Evolutionary conservation across 2,329 filamentous ascomycete species (phyloP).

Genomic region (Hymenoscyphus repandus): DNA sequence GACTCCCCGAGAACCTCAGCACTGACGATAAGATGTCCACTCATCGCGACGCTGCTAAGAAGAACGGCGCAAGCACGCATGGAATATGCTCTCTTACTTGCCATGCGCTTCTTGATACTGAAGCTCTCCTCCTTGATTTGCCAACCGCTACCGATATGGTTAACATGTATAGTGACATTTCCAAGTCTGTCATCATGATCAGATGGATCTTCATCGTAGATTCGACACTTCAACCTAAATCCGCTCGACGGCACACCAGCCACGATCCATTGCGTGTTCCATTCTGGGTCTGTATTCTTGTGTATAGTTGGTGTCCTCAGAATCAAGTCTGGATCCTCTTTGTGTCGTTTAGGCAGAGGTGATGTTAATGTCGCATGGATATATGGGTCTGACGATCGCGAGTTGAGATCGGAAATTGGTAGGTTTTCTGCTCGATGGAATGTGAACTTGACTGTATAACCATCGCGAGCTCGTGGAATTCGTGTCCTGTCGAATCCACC

Average conservation of each 20-base stretch:
- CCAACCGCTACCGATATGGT: constrained; percentile 60
- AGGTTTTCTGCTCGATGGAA: constrained; percentile 79
- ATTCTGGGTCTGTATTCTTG: constrained; percentile 66
- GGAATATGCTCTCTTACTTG: constrained; percentile 80
- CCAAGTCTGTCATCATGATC: constrained; percentile 85
- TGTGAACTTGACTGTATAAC: constrained; percentile 80
- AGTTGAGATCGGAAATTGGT: constrained; percentile 73
- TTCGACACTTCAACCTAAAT: constrained; percentile 76
- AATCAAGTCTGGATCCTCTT: constrained; percentile 72
- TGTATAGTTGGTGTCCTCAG: constrained; percentile 74
- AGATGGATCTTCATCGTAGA: constrained; percentile 86
- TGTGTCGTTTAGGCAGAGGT: constrained; percentile 68
- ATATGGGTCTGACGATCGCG: constrained; percentile 78
- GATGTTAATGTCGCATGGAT: constrained; percentile 68
- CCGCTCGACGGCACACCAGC: constrained; percentile 78
- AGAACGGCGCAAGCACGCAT: constrained; percentile 63
- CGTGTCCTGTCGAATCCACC: constrained; percentile 80
- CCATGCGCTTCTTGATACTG: constrained; percentile 75
- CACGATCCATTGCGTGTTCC: constrained; percentile 83
- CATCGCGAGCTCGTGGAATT: constrained; percentile 66
- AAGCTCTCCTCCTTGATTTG: constrained; percentile 56
- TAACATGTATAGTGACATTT: constrained; percentile 69
- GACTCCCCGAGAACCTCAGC: constrained; percentile 75
- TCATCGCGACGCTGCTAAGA: constrained; percentile 60
- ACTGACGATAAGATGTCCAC: constrained; percentile 66